Evolutionary conservation across 371 early-diverging fungal genomes (phyloP), one percentile per base, ranked within the genome.

Genomic region (Mortierella sp.): DNA sequence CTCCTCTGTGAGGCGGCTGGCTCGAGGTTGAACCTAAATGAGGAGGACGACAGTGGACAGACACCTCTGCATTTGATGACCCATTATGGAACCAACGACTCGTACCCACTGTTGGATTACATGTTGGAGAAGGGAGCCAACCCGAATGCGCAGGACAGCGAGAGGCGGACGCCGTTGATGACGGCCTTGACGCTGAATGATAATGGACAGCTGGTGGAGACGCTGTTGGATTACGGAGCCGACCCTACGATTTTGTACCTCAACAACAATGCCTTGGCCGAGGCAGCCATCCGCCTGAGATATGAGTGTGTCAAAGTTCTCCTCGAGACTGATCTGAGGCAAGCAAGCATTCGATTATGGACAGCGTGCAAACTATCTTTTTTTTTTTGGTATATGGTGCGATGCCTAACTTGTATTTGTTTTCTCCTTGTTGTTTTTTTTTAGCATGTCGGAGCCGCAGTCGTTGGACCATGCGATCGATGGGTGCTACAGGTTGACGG

Each of bases 231-330:
- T 19, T 77, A 77, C 45, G 82, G 82, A 19, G 82, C 82, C 0
- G 82, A 82, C 31, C 82, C 82, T 10, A 77, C 64, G 26, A 74
- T 82, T 39, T 53, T 66, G 14, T 82, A 75, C 58, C 77, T 71
- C 52, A 75, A 82, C 31, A 77, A 82, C 47, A 82, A 82, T 65
- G 82, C 82, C 6, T 53, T 82, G 61, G 82, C 82, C 13, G 82
- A 82, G 43, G 82, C 82, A 0, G 74, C 82, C 37, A 77, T 77
- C 40, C 47, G 81, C 7, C 77, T 76, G n/a, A 40, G 81, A 29
- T 82, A 41, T 52, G 68, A 82, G 63, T 82, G 82, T 50, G 82
- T 82, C 40, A 82, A 82, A 50, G 75, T 82, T 7, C 44, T 82
- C 2, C 66, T 82, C 43, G 82, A 82, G 39, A 82, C 82, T 1